Conservation (phyloP, 345 rosid genomes). For the Arabidopsis thaliana region TAIR10.1 NC_003075.7:2397001-2397500, state of each 20-base stretch:
- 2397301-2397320: constrained; percentile 78
- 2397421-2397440: constrained; percentile 62
- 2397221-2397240: constrained; percentile 87
- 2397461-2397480: constrained; percentile 25
- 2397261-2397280: constrained; percentile 73
- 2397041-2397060: constrained; percentile 82
- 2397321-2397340: constrained; percentile 69
- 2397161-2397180: constrained; percentile 74
- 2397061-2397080: constrained; percentile 67
- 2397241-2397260: constrained; percentile 74
- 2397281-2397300: constrained; percentile 71
- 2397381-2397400: constrained; percentile 63
- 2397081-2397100: constrained; percentile 82
- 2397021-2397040: constrained; percentile 92
- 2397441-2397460: constrained; percentile 32
- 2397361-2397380: constrained; percentile 89
- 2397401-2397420: constrained; percentile 71
- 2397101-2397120: constrained; percentile 73
- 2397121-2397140: constrained; percentile 83
- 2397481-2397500: constrained; percentile 28
- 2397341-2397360: constrained; percentile 78
- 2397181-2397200: constrained; percentile 78
- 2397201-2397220: constrained; percentile 82
- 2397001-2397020: constrained; percentile 93
- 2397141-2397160: constrained; percentile 96